These are phyloP conservation scores for Trichocomaceae sp. DNA, from an alignment of 2,329 filamentous ascomycete genomes.

Conservation along the genomic window DNA sequence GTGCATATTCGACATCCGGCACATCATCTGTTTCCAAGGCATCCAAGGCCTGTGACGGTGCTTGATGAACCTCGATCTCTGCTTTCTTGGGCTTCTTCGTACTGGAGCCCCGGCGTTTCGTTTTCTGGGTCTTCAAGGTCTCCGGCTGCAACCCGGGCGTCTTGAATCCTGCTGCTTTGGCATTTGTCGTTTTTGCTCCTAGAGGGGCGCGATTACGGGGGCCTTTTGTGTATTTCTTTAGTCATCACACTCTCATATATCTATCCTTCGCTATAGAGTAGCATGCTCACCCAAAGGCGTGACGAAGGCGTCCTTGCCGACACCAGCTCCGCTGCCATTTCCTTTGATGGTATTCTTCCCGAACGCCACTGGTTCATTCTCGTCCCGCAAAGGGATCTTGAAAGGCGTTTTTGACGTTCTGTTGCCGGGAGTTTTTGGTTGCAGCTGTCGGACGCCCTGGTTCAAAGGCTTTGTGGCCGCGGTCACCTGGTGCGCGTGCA, in stretches of 20 bases:
- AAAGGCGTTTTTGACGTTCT: slow-evolving; percentile 77
- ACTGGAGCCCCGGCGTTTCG: slow-evolving; percentile 54
- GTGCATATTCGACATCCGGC: slow-evolving; percentile 83
- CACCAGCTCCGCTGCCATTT: slow-evolving; percentile 48
- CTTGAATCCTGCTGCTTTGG: slow-evolving; percentile 65
- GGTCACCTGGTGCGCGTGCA: slow-evolving; percentile 65
- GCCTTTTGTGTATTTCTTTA: slow-evolving; percentile 34
- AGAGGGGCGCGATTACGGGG: slow-evolving; percentile 70
- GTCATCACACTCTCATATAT: neutral
- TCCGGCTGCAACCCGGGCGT: slow-evolving; percentile 58
- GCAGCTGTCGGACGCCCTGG: slow-evolving; percentile 55
- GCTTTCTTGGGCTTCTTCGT: slow-evolving; percentile 55
- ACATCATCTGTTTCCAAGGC: slow-evolving; percentile 47
- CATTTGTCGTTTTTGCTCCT: slow-evolving; percentile 94
- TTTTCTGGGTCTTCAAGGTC: slow-evolving; percentile 57
- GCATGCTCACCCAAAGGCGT: slow-evolving; percentile 68
- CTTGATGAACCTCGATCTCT: slow-evolving; percentile 44
- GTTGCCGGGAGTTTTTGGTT: slow-evolving; percentile 71
- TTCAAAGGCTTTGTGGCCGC: slow-evolving; percentile 66
- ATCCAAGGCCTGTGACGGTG: slow-evolving; percentile 41
- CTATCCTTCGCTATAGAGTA: neutral
- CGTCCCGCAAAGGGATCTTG: slow-evolving; percentile 70
- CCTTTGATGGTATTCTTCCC: slow-evolving; percentile 55
- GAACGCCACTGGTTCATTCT: slow-evolving; percentile 62
- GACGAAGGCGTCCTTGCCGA: slow-evolving; percentile 60